Percentiles rank a stretch among this genome's conserved stretches.
phyloP scores from a whole-genome alignment of 768 basidiomycete genomes.

The Postia placenta region DNA sequence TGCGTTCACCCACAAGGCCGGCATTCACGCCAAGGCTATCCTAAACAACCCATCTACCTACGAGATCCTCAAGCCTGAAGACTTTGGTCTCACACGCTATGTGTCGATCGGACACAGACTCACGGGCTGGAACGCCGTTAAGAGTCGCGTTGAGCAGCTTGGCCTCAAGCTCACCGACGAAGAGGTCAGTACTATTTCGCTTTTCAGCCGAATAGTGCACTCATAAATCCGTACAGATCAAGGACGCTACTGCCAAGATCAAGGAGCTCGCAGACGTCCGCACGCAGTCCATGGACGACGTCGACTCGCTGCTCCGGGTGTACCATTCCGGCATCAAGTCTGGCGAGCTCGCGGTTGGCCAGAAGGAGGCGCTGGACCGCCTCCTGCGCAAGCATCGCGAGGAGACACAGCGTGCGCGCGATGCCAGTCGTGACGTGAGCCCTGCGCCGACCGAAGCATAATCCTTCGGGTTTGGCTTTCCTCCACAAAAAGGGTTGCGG shows the following conservation, averaged over 20 bases:
- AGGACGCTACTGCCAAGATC: conserved; percentile 98
- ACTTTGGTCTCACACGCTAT: conserved; percentile 96
- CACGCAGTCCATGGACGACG: conserved; percentile 99
- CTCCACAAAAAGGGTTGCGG: no score
- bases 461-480: no score
- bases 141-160: conserved; percentile 97
- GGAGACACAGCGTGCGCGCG: conserved; percentile 5
- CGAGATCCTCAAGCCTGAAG: conserved; percentile 98
- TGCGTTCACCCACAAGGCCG: conserved; percentile 99
- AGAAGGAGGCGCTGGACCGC: conserved; percentile 85
- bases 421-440: conserved; percentile 3
- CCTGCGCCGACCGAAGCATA: conserved; percentile 4
- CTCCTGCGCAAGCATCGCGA: conserved; percentile 76
- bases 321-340: conserved; percentile 93
- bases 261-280: conserved; percentile 98
- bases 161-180: conserved; percentile 86
- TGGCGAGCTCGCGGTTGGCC: conserved; percentile 88
- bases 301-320: conserved; percentile 92
- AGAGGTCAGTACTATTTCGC: no score
- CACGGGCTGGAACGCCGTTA: conserved; percentile 99
- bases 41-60: conserved; percentile 99
- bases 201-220: no score
- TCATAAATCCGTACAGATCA: no score
- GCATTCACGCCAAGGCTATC: conserved; percentile 99
- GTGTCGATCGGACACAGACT: conserved; percentile 97